A percentile compares a stretch with the other conserved stretches of the same genome.
These are phyloP conservation scores for Brassica napus DNA, from an alignment of 345 rosid species.

Conservation along the genomic window Da-Ae NC_063435.1:5172501-5173000, in stretches of 20 bases:
- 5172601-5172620: conserved; percentile 6
- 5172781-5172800: conserved; percentile 25
- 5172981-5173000: not conserved
- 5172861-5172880: conserved; percentile 81
- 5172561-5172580: not conserved
- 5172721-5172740: conserved; percentile 7
- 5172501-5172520: not conserved
- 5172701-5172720: not conserved
- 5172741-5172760: conserved; percentile 30
- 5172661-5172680: conserved; percentile 7
- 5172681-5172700: not conserved
- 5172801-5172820: conserved; percentile 26
- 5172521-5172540: not conserved
- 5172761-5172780: conserved; percentile 26
- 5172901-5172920: conserved; percentile 75
- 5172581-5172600: not conserved
- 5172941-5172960: conserved; percentile 4
- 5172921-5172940: conserved; percentile 81
- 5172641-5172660: not conserved
- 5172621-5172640: not conserved
- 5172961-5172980: not conserved
- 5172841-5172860: conserved; percentile 62
- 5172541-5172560: not conserved
- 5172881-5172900: conserved; percentile 96
- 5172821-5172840: conserved; percentile 45